Base-by-base conservation (phyloP, 805 yeast genomes). In the Ascoidea tarda region DNA sequence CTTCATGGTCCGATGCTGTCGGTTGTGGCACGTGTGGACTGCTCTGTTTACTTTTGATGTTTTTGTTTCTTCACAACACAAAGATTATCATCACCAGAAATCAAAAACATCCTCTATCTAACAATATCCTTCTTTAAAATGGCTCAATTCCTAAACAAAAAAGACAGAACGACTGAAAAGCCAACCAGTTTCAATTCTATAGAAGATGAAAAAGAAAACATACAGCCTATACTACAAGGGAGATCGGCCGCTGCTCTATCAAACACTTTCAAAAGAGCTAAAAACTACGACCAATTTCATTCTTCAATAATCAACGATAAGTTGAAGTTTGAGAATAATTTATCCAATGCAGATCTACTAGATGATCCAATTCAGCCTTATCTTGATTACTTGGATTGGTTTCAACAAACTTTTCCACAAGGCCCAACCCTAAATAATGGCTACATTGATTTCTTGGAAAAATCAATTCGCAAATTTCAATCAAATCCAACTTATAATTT, bases 361-460 rank as follows among this genome's bases (percentile, higher is more conserved):
- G 96, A 89, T 66, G 96, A 90, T 63, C 96, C 96, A 0, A 63
- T 89, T 28, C 87, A 85, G 56, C 77, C 81, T 1, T 88, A 75
- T 64, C 57, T 87, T n/a, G 82, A 82, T 16, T 89, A 87, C 59
- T 70, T 89, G 10, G 63, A 71, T n/a, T 88, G 96, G 95, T 75
- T 79, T 8, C 79, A 75, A 54, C 72, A 73, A 42, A 75, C 69
- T 57, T 81, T 66, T 60, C 87, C 90, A 0, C 79, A 81, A 46
- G 95, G 79, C 2, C 79, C 75, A 0, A 71, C 73, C 42, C 72
- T 76, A 4, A 69, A 73, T 5, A 81, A 87, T 57, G 89, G 88
- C 0, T 69, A 88, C 50, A 65, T 88, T 4, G 69, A 66, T 14
- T 62, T 86, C 8, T 68, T 90, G 42, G 95, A 87, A 61, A 69